Base-by-base conservation (phyloP, 768 basidiomycete species). In the Stropharia rugosoannulata region DNA sequence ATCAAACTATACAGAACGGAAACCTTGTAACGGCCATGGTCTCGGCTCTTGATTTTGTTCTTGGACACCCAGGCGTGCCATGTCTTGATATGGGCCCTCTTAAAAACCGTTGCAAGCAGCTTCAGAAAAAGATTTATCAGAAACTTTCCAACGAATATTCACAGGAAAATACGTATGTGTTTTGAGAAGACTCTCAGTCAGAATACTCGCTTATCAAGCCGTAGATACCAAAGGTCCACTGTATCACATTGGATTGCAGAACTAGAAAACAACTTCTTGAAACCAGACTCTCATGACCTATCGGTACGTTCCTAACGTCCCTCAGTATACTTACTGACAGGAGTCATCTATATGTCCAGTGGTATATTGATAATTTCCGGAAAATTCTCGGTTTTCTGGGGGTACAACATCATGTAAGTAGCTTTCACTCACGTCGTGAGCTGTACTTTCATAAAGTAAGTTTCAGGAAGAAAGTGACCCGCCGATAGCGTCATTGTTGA, bases 11-110 rank as follows among this genome's bases (percentile, higher is more conserved):
- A 19, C 4, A 39, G 38, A 40, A 22, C 7, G 40, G 35, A 18
- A 51, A 51, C 27, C 50, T 51, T n/a, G 50, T 32, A 7, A 25
- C 27, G 22, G 39, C 29, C 25, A 51, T 51, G 50, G n/a, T 51
- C 5, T 40, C 29, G 11, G 40, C 15, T 13, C 19, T 41, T 13
- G 40, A 51, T n/a, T 51, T 40, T 37, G 16, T 41, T 29, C 25
- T 51, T 7, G 27, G 10, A 18, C 40, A 51, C 41, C 50, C 50
- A 9, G 40, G 27, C 10, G 25, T 35, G 29, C 27, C 39, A 25
- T 15, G 29, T 29, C 40, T 51, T 12, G 50, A 51, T 51, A 41
- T 51, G 25, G 15, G 13, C 13, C 29, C 38, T 16, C 16, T 51
- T 25, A 38, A 51, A 40, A 18, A 27, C 7, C 50, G 50, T 16